Base-by-base conservation (phyloP, 2,329 filamentous ascomycete genomes). In the Penicillium sp. region DNA sequence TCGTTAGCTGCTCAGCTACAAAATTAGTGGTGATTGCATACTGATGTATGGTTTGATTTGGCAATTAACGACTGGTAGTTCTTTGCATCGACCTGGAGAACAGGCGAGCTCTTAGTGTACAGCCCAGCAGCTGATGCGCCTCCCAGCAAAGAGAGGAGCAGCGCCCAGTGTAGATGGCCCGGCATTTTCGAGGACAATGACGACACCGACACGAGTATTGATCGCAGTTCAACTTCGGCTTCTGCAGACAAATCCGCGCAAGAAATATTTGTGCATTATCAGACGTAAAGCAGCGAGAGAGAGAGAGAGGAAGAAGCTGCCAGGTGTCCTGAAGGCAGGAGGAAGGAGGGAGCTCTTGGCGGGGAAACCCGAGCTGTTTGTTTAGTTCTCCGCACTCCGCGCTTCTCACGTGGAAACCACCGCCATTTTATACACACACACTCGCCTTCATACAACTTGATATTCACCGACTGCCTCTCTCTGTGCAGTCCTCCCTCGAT, bases 31-130 rank as follows among this genome's bases (percentile, higher is more conserved):
- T 20, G 49, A 57, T 56, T 49, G 52, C 87, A 72, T 83, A 96
- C 92, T 52, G 91, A 91, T 43, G 91, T 95, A 74, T 97, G 81
- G 70, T 97, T 97, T 26, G 91, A 96, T 69, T 90, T 86, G 47
- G 88, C 85, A 72, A 99, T 91, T 63, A 96, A 77, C 61, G 81
- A 83, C 69, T 93, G 86, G 73, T 95, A 97, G 66, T 81, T 89
- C 74, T 88, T 89, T 57, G 81, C 82, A 66, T 88, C 86, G 62
- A 97, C 77, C 72, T 95, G 90, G 45, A 97, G 72, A 45, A 99
- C 94, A 12, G 90, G 86, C 1, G 92, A 97, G 71, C 82, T 89
- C 77, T 93, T 95, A 59, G 85, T 77, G 77, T 99, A 99, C 59
- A 99, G 74, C 63, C 84, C 85, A 62, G 89, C 87, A 51, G 81